phyloP scores from a whole-genome alignment of 805 yeast species.

The Komagataella populi region DNA sequence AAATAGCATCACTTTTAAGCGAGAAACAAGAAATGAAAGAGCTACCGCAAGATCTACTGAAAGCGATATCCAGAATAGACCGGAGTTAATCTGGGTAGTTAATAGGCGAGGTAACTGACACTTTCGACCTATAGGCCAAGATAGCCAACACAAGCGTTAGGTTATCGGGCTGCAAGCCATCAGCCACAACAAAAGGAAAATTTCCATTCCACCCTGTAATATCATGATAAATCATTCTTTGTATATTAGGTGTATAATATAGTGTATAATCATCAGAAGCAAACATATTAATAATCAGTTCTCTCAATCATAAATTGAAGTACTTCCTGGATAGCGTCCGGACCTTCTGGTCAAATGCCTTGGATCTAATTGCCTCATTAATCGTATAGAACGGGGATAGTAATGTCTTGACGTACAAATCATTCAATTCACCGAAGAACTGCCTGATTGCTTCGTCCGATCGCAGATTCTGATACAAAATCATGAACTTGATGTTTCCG shows the following conservation, averaged over 20 bases:
- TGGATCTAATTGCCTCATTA: slow-evolving; percentile 61
- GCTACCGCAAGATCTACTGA: background rate
- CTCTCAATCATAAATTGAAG: slow-evolving; percentile 21
- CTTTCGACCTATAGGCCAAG: background rate
- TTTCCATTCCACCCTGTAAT: background rate
- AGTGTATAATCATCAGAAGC: background rate
- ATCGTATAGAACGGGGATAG: slow-evolving; percentile 78
- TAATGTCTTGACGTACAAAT: slow-evolving; percentile 72
- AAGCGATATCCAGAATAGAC: slow-evolving; percentile 1
- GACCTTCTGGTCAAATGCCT: slow-evolving; percentile 65
- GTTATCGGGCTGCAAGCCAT: too few species aligned
- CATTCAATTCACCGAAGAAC: slow-evolving; percentile 77
- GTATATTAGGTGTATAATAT: background rate
- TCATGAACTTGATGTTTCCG: slow-evolving; percentile 70
- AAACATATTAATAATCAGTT: slow-evolving; percentile 4
- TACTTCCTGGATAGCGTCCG: slow-evolving; percentile 65
- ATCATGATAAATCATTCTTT: background rate
- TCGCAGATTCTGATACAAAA: slow-evolving; percentile 42
- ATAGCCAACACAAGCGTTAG: too few species aligned
- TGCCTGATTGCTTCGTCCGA: slow-evolving; percentile 69
- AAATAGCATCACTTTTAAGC: background rate
- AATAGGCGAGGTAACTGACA: background rate
- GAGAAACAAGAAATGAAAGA: background rate
- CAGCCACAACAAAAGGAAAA: background rate
- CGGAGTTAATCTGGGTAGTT: background rate